These are phyloP conservation scores for Nicotiana rustica DNA, from an alignment of 305 asterid genomes.

Conservation along the genomic window DNA sequence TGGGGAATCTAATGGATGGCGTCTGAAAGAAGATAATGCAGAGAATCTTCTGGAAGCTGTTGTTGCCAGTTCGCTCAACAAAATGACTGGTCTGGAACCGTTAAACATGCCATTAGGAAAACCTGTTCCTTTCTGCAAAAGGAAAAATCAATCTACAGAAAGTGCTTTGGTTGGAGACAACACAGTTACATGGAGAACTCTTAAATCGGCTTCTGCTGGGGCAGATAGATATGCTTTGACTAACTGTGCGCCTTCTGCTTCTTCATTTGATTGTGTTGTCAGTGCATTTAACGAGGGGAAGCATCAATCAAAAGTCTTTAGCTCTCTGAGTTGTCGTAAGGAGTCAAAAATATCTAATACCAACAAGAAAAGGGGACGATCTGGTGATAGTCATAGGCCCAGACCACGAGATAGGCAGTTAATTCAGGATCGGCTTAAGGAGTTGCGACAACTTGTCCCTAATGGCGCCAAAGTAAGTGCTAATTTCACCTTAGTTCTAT, in stretches of 20 bases:
- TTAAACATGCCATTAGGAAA: conserved; percentile 40
- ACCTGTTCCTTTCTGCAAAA: conserved; percentile 46
- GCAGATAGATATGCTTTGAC: conserved; percentile 39
- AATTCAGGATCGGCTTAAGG: conserved; percentile 89
- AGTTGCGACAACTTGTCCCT: conserved; percentile 91
- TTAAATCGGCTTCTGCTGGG: conserved; percentile 42
- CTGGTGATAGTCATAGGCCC: conserved; percentile 57
- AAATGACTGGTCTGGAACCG: conserved; percentile 47
- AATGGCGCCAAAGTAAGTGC: conserved; percentile 69
- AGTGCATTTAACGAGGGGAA: conserved; percentile 46
- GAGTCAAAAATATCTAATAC: conserved; percentile 48
- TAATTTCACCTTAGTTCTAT: not conserved
- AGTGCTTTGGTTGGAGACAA: conserved; percentile 46
- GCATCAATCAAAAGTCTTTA: conserved; percentile 48
- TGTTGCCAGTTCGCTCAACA: conserved; percentile 50
- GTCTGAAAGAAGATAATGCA: conserved; percentile 45
- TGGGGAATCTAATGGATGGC: conserved; percentile 46
- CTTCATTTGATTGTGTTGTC: conserved; percentile 58
- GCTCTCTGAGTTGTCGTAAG: conserved; percentile 43
- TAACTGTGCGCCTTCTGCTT: conserved; percentile 46
- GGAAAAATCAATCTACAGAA: conserved; percentile 42
- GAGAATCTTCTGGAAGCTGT: conserved; percentile 57
- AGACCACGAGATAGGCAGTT: conserved; percentile 94
- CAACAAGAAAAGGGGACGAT: conserved; percentile 58
- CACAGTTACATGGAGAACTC: conserved; percentile 48